Evolutionary conservation across 371 early-diverging fungal genomes (phyloP), one percentile per base, ranked within the genome.

Genomic region (Syncephalis plumigaleata): DNA sequence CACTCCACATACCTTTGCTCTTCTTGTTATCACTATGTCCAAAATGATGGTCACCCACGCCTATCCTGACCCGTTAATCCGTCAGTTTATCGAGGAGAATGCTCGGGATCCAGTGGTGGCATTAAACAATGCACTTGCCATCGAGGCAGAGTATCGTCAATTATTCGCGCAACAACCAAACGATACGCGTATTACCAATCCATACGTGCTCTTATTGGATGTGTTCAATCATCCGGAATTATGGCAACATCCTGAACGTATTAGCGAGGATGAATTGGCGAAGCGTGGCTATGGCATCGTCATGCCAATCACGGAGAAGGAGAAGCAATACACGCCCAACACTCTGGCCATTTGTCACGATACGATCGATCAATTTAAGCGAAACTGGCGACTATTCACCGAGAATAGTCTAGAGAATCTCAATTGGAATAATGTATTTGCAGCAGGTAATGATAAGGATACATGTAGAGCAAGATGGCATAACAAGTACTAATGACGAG

Each of bases 361-460:
- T 21, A 44, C 38, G 1, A 45, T 42, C 21, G 50, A 44, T 21
- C 15, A 38, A 23, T 54, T 54, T 20, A 4, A 11, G 7, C 36
- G 45, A 9, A 54, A 54, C 46, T 54, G 54, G 54, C 36, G 44
- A 1, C 36, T 54, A 38, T 49, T 45, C 23, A 54, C 54, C 13
- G 49, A 48, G 42, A 42, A 46, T 39, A 44, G 17, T 17, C 44
- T 46, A 39, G 27, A 47, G 2, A 36, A 20, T 37, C 20, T 60
- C 15, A 39, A 60, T 39, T 60, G 60, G 60, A 20, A 17, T 37
- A 60, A 60, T 36, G 47, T 60, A 9, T 57, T 60, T 47, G 57
- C 53, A 4, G 60, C 60, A 36, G 48, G 48, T 47, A 47, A 21
- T 39, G 4, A 38, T 47, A n/a, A 25, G 23, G 11, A 20, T 22